Evolutionary conservation across 192 early-diverging fungal species (phyloP), one percentile per base, ranked within the genome.

Genomic region (Rhizoclosmatium globosum): DNA sequence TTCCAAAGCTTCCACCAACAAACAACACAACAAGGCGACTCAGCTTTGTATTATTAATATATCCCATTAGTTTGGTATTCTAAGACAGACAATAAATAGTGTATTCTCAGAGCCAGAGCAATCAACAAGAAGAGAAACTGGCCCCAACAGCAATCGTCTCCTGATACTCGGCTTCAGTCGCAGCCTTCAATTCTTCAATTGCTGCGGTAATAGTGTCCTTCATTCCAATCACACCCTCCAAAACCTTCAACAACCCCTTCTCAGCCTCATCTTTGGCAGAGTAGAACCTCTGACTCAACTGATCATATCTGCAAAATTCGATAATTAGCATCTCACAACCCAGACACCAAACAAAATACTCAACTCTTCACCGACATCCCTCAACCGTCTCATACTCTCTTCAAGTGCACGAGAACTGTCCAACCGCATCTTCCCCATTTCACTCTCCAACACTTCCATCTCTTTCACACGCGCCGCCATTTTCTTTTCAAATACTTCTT

Each of bases 221-320:
- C 77, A 85, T 86, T 3, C 66, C 71, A 74, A 87, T 82, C 19
- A 82, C 44, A 11, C 71, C 81, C n/a, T 80, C 79, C 31, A 87
- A 57, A 31, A 79, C 64, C 44, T 72, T 68, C 31, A 84, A 68
- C 9, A 87, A 61, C n/a, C 78, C 42, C 42, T 81, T 80, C 47
- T 82, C 61, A 15, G 79, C 64, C 15, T 58, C 68, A 21, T 79
- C 82, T 38, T 81, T 68, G 23, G 65, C 31, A 3, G 70, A 80
- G 41, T 81, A 53, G 62, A 57, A 71, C 21, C 76, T 45, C n/a
- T 71, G 75, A 53, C 62, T 76, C 9, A 81, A 73, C 60, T 83
- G 69, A 48, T 87, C 82, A 57, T 79, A 82, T 53, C 82, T 86
- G 74, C 41, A 31, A 23, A 64, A 13, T 31, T n/a, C 11, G 11